Evolutionary conservation across 768 basidiomycete species (phyloP), one percentile per base, ranked within the genome.

Genomic region (Tulasnella calospora): DNA sequence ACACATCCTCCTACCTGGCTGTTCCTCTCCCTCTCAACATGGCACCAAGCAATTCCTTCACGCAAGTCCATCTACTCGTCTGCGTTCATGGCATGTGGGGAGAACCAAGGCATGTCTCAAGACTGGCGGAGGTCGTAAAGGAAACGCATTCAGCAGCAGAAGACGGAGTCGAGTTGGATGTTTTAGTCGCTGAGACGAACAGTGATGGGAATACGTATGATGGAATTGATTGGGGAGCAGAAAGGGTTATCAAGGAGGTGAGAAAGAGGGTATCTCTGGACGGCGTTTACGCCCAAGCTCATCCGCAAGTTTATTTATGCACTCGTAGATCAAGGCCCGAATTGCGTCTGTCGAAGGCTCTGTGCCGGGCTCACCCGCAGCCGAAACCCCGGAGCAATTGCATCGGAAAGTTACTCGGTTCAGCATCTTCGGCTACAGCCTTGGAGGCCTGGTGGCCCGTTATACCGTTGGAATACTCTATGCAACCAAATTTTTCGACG

Each of bases 141-240:
- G 88, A 91, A 81, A 88, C 84, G 15, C 85, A 83, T 30, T 7
- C n/a, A 27, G 57, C 5, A 30, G 8, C 19, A n/a, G 81, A 82
- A 10, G 21, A 85, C 21, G 71, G 61, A 23, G 70, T 77, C 2
- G 82, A 86, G 78, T 86, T 95, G 9, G 89, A 89, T 47, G 86
- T 93, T 35, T 83, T 94, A 23, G 82, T 89, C 0, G 88, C 93
- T 2, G 85, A 92, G 81, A 88, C 91, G 6, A 92, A 94, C 82
- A 82, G 86, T n/a, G 89, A 89, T 38, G 88, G 90, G 76, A 27
- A 73, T 13, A 93, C 92, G 1, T 94, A 94, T 81, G 94, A 95
- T 80, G 93, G 94, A 0, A 89, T 95, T 35, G 94, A 95, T 82
- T 92, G 92, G 89, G 91, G 93, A 79, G 92, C 90, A 47, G 92